Evolutionary conservation across 2,329 filamentous ascomycete species (phyloP), one percentile per base, ranked within the genome.

Genomic region (Penicillium sp.): DNA sequence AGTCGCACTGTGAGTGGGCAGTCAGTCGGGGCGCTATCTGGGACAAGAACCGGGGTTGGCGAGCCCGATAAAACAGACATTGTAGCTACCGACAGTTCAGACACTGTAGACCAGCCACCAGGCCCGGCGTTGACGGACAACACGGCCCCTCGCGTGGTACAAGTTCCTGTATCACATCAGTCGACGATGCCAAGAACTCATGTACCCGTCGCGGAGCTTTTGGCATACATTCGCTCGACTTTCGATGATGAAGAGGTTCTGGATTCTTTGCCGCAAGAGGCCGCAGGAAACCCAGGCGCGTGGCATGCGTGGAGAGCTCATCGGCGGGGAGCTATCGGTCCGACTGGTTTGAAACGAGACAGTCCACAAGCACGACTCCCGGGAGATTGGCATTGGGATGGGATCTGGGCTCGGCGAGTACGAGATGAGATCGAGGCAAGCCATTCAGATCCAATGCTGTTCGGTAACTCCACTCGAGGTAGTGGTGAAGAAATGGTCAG

Each of bases 371-470:
- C 69, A 33, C 71, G 83, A 51, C 76, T 79, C 43, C 89, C 89
- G 0, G 87, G 86, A 5, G 86, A 95, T 60, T 97, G 91, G 91
- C 95, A 95, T 64, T 97, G 91, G 91, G 89, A 95, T 61, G 90
- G 91, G 0, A 91, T 97, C 0, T 98, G 91, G 91, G 88, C 94
- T 65, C 85, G 90, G 55, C 80, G 91, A 46, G 90, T 95, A 1
- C 84, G 82, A 67, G 87, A 85, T 66, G 86, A 86, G 13, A 81
- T 96, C 38, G 80, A 84, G 43, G 77, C 80, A 8, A 95, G 89
- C 61, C 71, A 89, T 43, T 87, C 88, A 1, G 91, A 97, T 57
- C 74, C 83, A 1, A 83, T 88, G 4, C 71, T 97, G 25, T 97
- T 84, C 70, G 88, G 89, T 5, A 77, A 76, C 49, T 73, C 75